These are phyloP conservation scores for Hymenoscyphus albidus DNA, from an alignment of 2,329 filamentous ascomycete genomes.

Conservation along the genomic window DNA sequence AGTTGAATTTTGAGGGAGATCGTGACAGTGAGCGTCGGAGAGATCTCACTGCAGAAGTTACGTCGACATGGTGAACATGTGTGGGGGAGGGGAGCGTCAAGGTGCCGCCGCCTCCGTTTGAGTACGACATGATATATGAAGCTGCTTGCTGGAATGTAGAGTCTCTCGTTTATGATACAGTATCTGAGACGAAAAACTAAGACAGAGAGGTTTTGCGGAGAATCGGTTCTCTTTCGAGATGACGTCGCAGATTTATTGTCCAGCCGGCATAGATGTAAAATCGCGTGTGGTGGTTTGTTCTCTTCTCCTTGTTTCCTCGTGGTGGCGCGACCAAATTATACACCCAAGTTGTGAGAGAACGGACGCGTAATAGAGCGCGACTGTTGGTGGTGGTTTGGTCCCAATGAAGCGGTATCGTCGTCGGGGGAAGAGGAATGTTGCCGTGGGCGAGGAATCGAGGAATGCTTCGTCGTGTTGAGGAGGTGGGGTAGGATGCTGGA, in stretches of 20 bases:
- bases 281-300: not conserved
- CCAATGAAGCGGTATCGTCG: constrained; percentile 5
- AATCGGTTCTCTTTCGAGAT: constrained; percentile 11
- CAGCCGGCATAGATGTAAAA: constrained; percentile 21
- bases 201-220: constrained; percentile 6
- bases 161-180: constrained; percentile 22
- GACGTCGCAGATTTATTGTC: constrained; percentile 17
- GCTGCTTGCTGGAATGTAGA: constrained; percentile 23
- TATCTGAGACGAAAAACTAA: constrained; percentile 11
- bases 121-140: constrained; percentile 51
- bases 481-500: constrained; percentile 8
- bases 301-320: not conserved
- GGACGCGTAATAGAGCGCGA: constrained; percentile 1
- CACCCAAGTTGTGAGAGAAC: not conserved
- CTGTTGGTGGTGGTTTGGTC: constrained; percentile 4
- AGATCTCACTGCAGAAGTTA: constrained; percentile 75
- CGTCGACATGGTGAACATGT: constrained; percentile 76
- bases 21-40: constrained; percentile 83
- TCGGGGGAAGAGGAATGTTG: constrained; percentile 13
- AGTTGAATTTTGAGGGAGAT: constrained; percentile 85
- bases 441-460: constrained; percentile 9
- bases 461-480: constrained; percentile 16
- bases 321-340: constrained; percentile 1
- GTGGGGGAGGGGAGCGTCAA: constrained; percentile 85
- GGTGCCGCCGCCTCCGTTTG: constrained; percentile 58